Conservation (phyloP, 768 basidiomycete species). For the Mycena chlorophos region DNA sequence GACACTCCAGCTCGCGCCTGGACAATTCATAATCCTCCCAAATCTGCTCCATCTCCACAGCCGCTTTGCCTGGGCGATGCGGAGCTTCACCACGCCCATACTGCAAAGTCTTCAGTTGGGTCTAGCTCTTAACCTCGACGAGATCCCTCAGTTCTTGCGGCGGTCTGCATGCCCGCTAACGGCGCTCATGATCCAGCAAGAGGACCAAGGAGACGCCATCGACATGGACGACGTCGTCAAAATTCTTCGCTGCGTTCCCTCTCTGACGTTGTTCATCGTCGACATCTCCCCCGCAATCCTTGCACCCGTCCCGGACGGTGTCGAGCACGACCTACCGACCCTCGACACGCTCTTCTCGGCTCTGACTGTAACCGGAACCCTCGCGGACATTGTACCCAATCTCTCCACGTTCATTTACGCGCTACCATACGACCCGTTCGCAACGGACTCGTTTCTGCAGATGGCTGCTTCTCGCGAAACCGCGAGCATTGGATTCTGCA, state of each 20-base stretch:
- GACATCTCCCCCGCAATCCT: no score
- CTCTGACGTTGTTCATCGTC: background rate
- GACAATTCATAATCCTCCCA: no score
- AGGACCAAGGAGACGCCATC: background rate
- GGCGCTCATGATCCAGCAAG: background rate
- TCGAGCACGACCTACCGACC: background rate
- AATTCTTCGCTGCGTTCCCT: background rate
- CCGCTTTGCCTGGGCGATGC: no score
- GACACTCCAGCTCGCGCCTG: no score
- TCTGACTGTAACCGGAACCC: background rate
- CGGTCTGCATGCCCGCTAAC: background rate
- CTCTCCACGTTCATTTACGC: background rate
- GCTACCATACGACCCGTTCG: background rate
- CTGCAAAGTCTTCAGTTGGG: background rate
- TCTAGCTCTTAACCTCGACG: background rate
- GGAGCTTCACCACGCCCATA: background rate
- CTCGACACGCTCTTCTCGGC: background rate
- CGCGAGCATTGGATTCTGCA: no score
- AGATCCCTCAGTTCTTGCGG: background rate
- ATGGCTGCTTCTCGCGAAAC: background rate
- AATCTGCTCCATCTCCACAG: no score
- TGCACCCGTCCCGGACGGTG: background rate
- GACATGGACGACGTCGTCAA: background rate
- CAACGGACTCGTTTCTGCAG: background rate
- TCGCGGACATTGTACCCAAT: background rate